These are phyloP conservation scores for Theobroma grandiflorum DNA, from an alignment of 441 rosid species.

Conservation along the genomic window DNA sequence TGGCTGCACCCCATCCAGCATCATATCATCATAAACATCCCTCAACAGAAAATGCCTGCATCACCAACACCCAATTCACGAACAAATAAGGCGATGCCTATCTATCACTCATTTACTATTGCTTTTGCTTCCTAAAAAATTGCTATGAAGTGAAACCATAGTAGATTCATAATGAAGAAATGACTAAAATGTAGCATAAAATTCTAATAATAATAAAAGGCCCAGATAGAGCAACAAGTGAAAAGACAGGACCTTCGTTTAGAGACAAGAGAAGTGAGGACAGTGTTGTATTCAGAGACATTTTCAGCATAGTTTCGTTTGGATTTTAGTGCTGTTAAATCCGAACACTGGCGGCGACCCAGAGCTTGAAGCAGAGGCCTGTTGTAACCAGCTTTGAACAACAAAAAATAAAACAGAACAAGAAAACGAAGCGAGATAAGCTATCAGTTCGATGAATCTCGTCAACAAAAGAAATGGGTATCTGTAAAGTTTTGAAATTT, in stretches of 20 bases:
- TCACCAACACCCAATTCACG: slow-evolving; percentile 14
- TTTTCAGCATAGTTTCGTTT: slow-evolving; percentile 81
- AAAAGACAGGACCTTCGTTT: slow-evolving; percentile 60
- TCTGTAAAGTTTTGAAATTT: background rate
- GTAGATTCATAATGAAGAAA: background rate
- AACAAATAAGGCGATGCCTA: background rate
- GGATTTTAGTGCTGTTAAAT: slow-evolving; percentile 55
- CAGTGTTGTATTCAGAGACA: slow-evolving; percentile 73
- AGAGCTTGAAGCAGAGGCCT: slow-evolving; percentile 53
- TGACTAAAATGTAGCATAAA: background rate
- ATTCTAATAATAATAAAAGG: background rate
- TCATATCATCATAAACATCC: slow-evolving; percentile 92
- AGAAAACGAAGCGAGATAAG: background rate
- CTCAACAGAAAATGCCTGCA: slow-evolving; percentile 71
- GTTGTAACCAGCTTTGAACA: slow-evolving; percentile 50
- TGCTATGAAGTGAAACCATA: background rate
- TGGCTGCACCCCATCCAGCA: slow-evolving; percentile 94
- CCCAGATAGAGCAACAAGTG: background rate
- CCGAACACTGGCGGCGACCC: slow-evolving; percentile 59
- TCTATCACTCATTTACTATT: background rate
- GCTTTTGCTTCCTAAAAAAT: background rate
- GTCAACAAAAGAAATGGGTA: background rate
- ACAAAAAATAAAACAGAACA: background rate
- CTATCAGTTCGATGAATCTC: background rate
- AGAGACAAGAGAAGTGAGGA: slow-evolving; percentile 61